Conservation (phyloP, 805 yeast species). For the Metschnikowia koreensis region DNA sequence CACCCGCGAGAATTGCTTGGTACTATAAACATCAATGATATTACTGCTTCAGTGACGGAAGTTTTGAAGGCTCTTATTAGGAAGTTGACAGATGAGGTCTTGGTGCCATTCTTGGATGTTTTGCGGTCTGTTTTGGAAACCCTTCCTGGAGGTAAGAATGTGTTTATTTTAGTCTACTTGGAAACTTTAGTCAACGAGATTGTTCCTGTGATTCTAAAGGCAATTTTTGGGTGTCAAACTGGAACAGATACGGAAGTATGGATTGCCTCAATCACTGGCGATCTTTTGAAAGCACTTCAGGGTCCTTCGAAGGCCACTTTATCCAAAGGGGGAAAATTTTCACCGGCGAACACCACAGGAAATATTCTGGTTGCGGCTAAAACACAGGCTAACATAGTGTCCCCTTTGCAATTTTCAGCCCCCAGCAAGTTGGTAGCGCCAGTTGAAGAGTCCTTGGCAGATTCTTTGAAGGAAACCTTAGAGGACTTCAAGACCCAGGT, state of each 20-base stretch:
- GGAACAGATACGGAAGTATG: neutral
- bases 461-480: constrained; percentile 6
- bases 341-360: neutral
- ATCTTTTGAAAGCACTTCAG: constrained; percentile 3
- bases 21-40: constrained; percentile 2
- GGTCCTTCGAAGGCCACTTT: neutral
- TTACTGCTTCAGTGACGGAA: constrained; percentile 4
- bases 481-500: constrained; percentile 3
- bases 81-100: constrained; percentile 1
- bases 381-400: neutral
- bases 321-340: neutral
- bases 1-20: constrained; percentile 3
- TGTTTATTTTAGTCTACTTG: neutral
- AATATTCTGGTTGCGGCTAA: neutral
- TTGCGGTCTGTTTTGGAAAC: neutral
- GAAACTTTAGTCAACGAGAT: constrained; percentile 1
- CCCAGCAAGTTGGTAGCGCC: neutral
- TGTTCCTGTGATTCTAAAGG: constrained; percentile 3
- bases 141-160: neutral
- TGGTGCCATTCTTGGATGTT: constrained; percentile 3
- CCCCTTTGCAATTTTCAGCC: neutral
- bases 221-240: neutral
- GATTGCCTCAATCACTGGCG: constrained; percentile 1
- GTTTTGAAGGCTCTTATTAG: constrained; percentile 2
- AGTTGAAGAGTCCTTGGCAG: constrained; percentile 3